Base-by-base conservation (phyloP, 139 green algal genomes). In the Chlorella vulgaris region DNA sequence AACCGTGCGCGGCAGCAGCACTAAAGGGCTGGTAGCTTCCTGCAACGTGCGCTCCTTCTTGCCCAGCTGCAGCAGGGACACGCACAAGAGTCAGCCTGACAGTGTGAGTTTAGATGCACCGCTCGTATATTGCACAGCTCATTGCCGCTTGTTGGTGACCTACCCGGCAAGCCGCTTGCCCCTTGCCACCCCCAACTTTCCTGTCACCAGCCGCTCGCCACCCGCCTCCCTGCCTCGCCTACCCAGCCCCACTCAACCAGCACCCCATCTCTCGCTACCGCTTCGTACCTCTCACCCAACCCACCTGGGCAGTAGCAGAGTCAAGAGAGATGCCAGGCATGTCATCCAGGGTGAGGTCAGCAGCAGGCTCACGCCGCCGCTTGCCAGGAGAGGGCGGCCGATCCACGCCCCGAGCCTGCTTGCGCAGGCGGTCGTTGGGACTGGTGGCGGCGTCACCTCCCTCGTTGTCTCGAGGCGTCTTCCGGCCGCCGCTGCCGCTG, bases 351-450 rank as follows among this genome's bases (percentile, higher is more conserved):
- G 73, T 69, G 1, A 79, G 51, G 73, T 79, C 73, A 21, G 21
- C n/a, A 22, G 58, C 51, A 1, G 73, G 73, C 73, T 79, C 73
- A 19, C 73, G 73, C 51, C 73, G 73, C 36, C 73, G 24, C 73
- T 79, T 79, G 73, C 73, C 73, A 18, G 73, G 73, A 10, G 73
- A 79, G 24, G 73, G 73, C 35, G 73, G 73, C 51, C 73, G 73
- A 50, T 79, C 53, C 24, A 39, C 73, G 36, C 73, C 73, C 6
- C 73, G 73, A 15, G 73, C 73, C 51, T 88, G 84, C 66, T 88
- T 88, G 39, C 84, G 61, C 33, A 81, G 69, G 3, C 84, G 78
- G 28, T 85, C 84, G 65, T 88, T 88, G 29, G 84, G 84, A 61
- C 73, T 83, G 43, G 51, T 55, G 22, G 71, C 69, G 38, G 31